phyloP scores from a whole-genome alignment of 78 protist species.

The Dictyostelium intermedium region DNA sequence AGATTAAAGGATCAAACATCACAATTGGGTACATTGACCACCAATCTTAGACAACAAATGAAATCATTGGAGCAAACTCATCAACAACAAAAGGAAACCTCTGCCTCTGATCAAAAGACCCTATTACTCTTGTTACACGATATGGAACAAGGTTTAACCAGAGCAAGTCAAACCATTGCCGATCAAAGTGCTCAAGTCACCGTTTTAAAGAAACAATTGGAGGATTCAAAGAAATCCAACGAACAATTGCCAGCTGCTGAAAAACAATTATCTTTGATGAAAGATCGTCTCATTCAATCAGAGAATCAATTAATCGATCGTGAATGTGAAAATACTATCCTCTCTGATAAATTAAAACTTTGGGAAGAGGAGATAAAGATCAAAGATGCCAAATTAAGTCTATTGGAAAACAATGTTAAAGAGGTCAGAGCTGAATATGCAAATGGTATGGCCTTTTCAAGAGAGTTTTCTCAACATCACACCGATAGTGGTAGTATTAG shows the following conservation, averaged over 20 bases:
- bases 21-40: constrained; percentile 14
- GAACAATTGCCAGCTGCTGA: neutral
- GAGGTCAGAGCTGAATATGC: constrained; percentile 71
- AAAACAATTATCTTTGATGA: constrained; percentile 2
- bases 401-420: constrained; percentile 54
- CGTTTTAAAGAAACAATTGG: constrained; percentile 17
- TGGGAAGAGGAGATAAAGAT: constrained; percentile 79
- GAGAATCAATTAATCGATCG: constrained; percentile 56
- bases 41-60: constrained; percentile 40
- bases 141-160: constrained; percentile 45
- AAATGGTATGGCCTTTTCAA: constrained; percentile 60
- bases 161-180: constrained; percentile 65
- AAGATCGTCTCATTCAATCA: constrained; percentile 36
- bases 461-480: constrained; percentile 46
- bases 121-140: constrained; percentile 17
- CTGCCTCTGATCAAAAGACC: constrained; percentile 24
- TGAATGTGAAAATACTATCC: constrained; percentile 41
- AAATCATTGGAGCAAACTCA: constrained; percentile 38
- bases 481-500: neutral
- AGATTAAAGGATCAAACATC: constrained; percentile 50
- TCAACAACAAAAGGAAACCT: constrained; percentile 23
- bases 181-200: constrained; percentile 52
- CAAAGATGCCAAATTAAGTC: constrained; percentile 46
- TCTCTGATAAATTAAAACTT: constrained; percentile 37
- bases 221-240: constrained; percentile 20